Conservation (phyloP, 2,329 filamentous ascomycete species). For the Penicillium sp. region DNA sequence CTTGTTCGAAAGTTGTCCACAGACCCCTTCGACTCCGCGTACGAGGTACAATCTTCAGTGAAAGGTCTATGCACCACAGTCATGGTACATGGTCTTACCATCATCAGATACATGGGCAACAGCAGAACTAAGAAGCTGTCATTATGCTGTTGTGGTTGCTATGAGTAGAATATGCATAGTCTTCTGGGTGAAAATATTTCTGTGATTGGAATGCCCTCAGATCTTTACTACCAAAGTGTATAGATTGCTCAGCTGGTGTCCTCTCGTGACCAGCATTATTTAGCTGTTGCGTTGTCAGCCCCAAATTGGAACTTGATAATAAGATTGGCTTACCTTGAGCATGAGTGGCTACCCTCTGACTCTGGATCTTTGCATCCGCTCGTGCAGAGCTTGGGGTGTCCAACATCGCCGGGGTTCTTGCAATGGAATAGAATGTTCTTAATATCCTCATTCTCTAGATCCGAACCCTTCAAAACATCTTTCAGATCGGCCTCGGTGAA, state of each 20-base stretch:
- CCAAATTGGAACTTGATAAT: neutral
- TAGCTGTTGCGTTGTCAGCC: neutral
- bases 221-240: neutral
- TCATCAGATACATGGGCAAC: constrained; percentile 36
- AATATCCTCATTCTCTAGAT: constrained; percentile 26
- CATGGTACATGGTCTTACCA: constrained; percentile 19
- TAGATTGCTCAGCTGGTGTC: too few relatives aligned
- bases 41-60: constrained; percentile 46
- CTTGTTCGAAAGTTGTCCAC: constrained; percentile 59
- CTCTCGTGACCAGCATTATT: neutral
- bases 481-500: constrained; percentile 30
- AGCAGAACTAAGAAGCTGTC: constrained; percentile 33
- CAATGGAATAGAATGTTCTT: constrained; percentile 35
- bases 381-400: constrained; percentile 31
- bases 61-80: constrained; percentile 49
- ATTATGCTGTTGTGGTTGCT: neutral
- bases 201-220: too few relatives aligned
- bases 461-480: constrained; percentile 27
- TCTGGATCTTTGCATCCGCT: constrained; percentile 27
- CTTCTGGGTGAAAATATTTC: neutral
- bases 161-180: neutral
- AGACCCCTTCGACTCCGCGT: constrained; percentile 55
- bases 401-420: constrained; percentile 34
- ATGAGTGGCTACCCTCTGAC: constrained; percentile 31
- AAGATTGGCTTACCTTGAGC: constrained; percentile 14